phyloP scores from a whole-genome alignment of 2,329 filamentous ascomycete genomes.

The Calonectria pseudoreteaudii region DNA sequence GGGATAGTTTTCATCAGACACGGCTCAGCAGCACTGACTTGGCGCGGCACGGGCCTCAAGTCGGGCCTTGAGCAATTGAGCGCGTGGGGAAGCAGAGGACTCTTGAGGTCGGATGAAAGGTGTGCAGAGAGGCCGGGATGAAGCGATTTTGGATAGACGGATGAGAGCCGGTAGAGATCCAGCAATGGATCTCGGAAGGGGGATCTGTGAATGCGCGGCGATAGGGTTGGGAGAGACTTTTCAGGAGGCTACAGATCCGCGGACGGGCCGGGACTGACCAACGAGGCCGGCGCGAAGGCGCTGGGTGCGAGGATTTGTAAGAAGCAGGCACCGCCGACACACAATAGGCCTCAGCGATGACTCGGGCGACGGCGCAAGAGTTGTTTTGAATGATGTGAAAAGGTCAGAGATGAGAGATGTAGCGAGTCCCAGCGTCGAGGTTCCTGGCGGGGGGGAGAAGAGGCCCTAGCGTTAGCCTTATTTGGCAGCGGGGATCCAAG shows the following conservation, averaged over 20 bases:
- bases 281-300: not conserved
- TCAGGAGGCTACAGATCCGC: not conserved
- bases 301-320: not conserved
- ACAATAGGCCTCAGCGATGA: not conserved
- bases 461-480: slow-evolving; percentile 11
- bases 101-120: not conserved
- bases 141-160: not conserved
- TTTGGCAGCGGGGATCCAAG: not conserved
- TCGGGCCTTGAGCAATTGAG: not conserved
- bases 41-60: not conserved
- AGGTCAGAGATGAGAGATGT: not conserved
- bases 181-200: not conserved
- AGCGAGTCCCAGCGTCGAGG: not conserved
- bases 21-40: not conserved
- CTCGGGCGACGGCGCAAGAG: not conserved
- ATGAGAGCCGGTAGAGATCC: not conserved
- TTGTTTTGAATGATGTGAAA: not conserved
- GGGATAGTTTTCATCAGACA: not conserved
- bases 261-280: not conserved
- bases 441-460: not conserved
- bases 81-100: not conserved
- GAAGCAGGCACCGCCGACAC: not conserved
- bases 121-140: not conserved
- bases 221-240: not conserved
- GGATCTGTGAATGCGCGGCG: not conserved